Base-by-base conservation (phyloP, 176 grass and related monocot genomes). In the maize (Zea mays) region DNA sequence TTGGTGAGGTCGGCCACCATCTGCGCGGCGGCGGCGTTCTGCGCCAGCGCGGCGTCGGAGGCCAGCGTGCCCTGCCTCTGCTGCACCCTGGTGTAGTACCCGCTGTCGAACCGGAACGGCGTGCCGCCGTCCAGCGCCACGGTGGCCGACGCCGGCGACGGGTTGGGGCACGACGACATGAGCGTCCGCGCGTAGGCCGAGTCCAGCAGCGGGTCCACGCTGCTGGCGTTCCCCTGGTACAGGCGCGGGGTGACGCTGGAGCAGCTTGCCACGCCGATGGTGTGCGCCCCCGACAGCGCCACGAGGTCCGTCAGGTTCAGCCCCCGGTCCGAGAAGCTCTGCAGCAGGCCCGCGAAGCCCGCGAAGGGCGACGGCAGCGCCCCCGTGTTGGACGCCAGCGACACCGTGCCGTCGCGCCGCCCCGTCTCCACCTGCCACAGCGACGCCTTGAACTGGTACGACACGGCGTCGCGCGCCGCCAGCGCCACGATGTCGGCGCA, bases 391-490 rank as follows among this genome's bases (percentile, higher is more conserved):
- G 19, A 38, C 3, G 81, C 77, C 16, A 85, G 67, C 5, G 89
- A 91, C 0, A 82, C 47, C 10, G 43, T 27, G 5, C 89, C 89
- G 68, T 91, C 89, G 2, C 89, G 85, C 0, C 89, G 72, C 0
- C 89, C 89, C 1, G 89, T 91, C 68, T 84, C 81, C 8, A 91
- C 89, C 41, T 91, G 82, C 89, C 89, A 91, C 0, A 87, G 72
- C 2, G 89, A 70, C 0, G 81, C 33, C 68, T 27, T 50, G 82
- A 84, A 87, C 89, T 91, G 86, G 77, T 81, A 81, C 0, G 86
- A 88, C 1, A 88, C 91, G 64, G 75, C 91, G 61, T 93, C 91
- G 51, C 91, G 86, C 0, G 91, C 73, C 3, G 91, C 91, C 0
- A 93, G 65, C 3, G 87, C 84, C 10, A 91, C 20, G 35, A 91